Evolutionary conservation across 805 yeast genomes (phyloP), one percentile per base, ranked within the genome.

Genomic region (Komagataella mondaviorum): DNA sequence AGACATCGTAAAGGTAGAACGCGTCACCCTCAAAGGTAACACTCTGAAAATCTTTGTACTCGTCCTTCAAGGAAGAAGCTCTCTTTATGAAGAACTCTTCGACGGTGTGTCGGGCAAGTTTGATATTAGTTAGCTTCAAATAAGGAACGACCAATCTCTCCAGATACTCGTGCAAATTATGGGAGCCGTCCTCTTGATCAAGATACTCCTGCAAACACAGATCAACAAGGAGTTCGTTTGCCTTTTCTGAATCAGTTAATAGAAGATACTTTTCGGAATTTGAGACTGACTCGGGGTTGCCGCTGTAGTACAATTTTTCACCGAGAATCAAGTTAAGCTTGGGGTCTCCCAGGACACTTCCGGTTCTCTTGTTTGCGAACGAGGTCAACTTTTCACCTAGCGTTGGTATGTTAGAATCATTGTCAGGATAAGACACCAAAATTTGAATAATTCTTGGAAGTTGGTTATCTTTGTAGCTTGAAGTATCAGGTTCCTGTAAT

Each of bases 251-350:
- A 22, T 49, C 49, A 45, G 61, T 56, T 48, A 62, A 54, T 6
- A 66, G 51, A 17, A 68, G 52, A 22, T 53, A 63, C 18, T 51
- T 55, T 55, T 68, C 70, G 49, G 64, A 59, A 24, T 54, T 50
- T 45, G 59, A 54, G 16, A 65, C 59, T 36, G 50, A 51, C 7
- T 59, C 65, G 4, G 55, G 54, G 22, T 55, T 52, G 4, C 61
- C 67, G 53, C 65, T 61, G 47, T 59, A 60, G 50, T 80, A 66
- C 49, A 88, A 70, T 61, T 86, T 81, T 43, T 72, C 65, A 2
- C 96, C 96, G 54, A 88, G 72, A 8, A 83, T 73, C 56, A 82
- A 82, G 61, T 88, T 88, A 52, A 93, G 69, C 47, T 78, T 80
- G 6, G 84, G 76, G 60, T 88, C 96, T 4, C 96, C 96, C 55